Percentiles rank a stretch among this genome's conserved stretches.
phyloP scores from a whole-genome alignment of 228 moss, liverwort and hornwort species.

The Sphagnum magellanicum region DNA sequence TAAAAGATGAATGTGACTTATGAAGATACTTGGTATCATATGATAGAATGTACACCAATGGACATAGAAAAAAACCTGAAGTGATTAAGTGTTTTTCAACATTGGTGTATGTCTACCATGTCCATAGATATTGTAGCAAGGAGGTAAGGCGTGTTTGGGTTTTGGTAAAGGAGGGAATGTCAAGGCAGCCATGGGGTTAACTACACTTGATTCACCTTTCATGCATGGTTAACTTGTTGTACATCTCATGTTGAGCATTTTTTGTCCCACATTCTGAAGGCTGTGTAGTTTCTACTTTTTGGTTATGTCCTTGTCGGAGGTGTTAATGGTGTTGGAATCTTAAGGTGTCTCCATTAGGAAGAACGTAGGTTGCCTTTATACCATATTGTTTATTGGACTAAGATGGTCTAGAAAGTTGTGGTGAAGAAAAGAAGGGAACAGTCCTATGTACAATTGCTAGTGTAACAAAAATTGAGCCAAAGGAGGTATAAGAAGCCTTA shows the following conservation, averaged over 20 bases:
- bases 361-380: too few relatives aligned
- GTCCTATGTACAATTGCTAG: conserved; percentile 38
- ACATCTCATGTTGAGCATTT: not conserved
- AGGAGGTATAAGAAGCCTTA: conserved; percentile 18
- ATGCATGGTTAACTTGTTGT: conserved; percentile 8
- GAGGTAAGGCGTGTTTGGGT: conserved; percentile 35
- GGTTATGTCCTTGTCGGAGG: conserved; percentile 19
- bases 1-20: too few relatives aligned
- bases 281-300: conserved; percentile 16
- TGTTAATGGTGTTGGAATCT: too few relatives aligned
- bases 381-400: too few relatives aligned
- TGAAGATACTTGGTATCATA: too few relatives aligned
- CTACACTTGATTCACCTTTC: conserved; percentile 7
- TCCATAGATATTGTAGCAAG: conserved; percentile 24
- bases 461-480: conserved; percentile 8
- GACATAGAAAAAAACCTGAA: too few relatives aligned
- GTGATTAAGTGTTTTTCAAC: too few relatives aligned
- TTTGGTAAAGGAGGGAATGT: conserved; percentile 28
- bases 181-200: conserved; percentile 28
- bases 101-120: not conserved
- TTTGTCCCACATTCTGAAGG: not conserved
- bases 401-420: too few relatives aligned
- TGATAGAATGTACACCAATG: too few relatives aligned
- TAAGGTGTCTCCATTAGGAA: too few relatives aligned
- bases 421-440: conserved; percentile 9